Base-by-base conservation (phyloP, 768 basidiomycete genomes). In the Polyporus arcularius region DNA sequence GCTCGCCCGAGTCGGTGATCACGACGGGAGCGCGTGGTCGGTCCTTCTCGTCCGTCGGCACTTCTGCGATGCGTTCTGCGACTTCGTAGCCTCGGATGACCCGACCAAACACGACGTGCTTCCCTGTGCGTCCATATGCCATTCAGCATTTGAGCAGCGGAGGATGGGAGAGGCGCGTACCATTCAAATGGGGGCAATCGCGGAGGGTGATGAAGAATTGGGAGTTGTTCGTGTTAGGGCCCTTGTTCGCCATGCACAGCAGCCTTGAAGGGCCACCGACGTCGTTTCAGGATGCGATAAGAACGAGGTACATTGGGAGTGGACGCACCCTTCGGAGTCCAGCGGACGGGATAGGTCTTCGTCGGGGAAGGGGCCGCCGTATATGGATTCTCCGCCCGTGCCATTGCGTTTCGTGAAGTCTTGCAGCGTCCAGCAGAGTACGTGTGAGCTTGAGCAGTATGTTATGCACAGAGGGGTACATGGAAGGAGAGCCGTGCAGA, bases 171-270 rank as follows among this genome's bases (percentile, higher is more conserved):
- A 46, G 47, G 63, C 71, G 66, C 75, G 74, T 74, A 78, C 92
- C 92, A 69, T 89, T 82, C 47, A 93, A 72, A 70, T 93, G 90
- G 4, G 87, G 84, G 61, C 89, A 86, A 15, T 83, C 80, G n/a
- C 82, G 79, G 11, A 96, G 80, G 21, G 94, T 93, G 62, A 95
- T 79, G 70, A 96, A 95, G 70, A 89, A 96, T 64, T 96, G 94
- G 1, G 88, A 90, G 40, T 88, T 86, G 65, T 95, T 96, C 39
- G 94, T 95, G 73, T 90, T 78, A 0, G 89, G 86, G 3, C 90
- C 90, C 64, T 83, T 83, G 72, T 96, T 96, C 10, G 94, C 94
- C 94, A 96, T 96, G 67, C 91, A 92, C 11, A 96, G 76, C 30
- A 96, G 75, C 12, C 85, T 87, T 65, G 6, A 10, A 5, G 48